phyloP scores from a whole-genome alignment of 169 alveolate species.

The Plasmodium malariae region DNA sequence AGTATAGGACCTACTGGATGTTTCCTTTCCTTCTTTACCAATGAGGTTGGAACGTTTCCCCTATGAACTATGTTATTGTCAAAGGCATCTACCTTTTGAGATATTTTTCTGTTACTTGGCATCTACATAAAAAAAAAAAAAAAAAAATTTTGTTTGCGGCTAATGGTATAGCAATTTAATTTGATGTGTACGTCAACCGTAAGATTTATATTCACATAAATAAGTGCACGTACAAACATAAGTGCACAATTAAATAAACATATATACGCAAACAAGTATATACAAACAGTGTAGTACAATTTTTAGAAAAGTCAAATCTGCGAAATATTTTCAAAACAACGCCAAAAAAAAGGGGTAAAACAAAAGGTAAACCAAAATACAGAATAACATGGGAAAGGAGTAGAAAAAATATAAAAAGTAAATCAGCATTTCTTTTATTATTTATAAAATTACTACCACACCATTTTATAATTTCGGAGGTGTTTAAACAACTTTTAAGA shows the following conservation, averaged over 20 bases:
- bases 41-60: slow-evolving; percentile 68
- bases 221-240: neutral
- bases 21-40: slow-evolving; percentile 58
- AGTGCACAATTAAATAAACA: neutral
- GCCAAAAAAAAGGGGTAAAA: neutral
- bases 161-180: neutral
- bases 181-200: neutral
- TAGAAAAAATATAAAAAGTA: no score
- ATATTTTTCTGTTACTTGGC: slow-evolving; percentile 64
- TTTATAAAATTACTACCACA: no score
- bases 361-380: no score
- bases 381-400: no score
- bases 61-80: slow-evolving; percentile 51
- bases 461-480: no score
- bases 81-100: slow-evolving; percentile 55
- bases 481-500: no score
- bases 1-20: slow-evolving; percentile 75
- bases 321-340: no score
- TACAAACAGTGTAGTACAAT: neutral
- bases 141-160: neutral
- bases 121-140: slow-evolving; percentile 9
- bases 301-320: neutral
- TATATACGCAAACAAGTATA: neutral
- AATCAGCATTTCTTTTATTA: no score
- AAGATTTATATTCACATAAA: neutral